Percentiles rank a stretch among this genome's conserved stretches.
Evolutionary conservation across 1,139 yeast species (phyloP).

Genomic region (Scheffersomyces parashehatae): DNA sequence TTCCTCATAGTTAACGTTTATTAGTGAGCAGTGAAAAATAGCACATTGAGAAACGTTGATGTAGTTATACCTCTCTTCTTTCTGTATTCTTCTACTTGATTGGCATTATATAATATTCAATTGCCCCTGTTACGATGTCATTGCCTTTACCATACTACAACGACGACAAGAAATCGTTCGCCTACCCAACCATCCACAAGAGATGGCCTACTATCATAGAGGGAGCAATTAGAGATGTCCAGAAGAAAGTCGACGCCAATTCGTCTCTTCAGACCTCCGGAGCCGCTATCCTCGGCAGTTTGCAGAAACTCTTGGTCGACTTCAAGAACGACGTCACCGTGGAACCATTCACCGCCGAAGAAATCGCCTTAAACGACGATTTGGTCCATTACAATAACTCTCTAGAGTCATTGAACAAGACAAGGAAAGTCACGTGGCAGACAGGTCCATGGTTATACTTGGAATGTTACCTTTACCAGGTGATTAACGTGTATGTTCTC

Average conservation of each 20-base stretch:
- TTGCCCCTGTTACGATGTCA: slow-evolving; percentile 7
- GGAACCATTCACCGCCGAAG: slow-evolving; percentile 43
- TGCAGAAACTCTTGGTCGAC: slow-evolving; percentile 39
- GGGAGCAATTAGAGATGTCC: slow-evolving; percentile 65
- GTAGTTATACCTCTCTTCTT: background rate
- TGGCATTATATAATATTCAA: background rate
- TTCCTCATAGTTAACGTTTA: too few species aligned
- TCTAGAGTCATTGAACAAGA: slow-evolving; percentile 27
- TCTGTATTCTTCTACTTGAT: background rate
- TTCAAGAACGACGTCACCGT: slow-evolving; percentile 42
- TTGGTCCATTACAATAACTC: slow-evolving; percentile 54
- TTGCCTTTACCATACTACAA: slow-evolving; percentile 50
- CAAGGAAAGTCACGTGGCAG: slow-evolving; percentile 59
- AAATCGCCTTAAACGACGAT: slow-evolving; percentile 39
- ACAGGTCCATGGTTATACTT: slow-evolving; percentile 91
- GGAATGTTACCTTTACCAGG: slow-evolving; percentile 82
- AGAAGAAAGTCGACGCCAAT: slow-evolving; percentile 14
- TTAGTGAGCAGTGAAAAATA: too few species aligned
- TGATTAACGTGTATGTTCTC: slow-evolving; percentile 51
- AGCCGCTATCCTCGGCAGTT: slow-evolving; percentile 29
- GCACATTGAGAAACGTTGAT: too few species aligned
- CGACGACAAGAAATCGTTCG: slow-evolving; percentile 76
- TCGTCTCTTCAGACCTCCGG: slow-evolving; percentile 30
- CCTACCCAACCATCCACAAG: slow-evolving; percentile 70
- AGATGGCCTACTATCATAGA: slow-evolving; percentile 88